Evolutionary conservation across 495 filamentous ascomycete genomes (phyloP), one percentile per base, ranked within the genome.

Genomic region (Pyronema omphalodes): DNA sequence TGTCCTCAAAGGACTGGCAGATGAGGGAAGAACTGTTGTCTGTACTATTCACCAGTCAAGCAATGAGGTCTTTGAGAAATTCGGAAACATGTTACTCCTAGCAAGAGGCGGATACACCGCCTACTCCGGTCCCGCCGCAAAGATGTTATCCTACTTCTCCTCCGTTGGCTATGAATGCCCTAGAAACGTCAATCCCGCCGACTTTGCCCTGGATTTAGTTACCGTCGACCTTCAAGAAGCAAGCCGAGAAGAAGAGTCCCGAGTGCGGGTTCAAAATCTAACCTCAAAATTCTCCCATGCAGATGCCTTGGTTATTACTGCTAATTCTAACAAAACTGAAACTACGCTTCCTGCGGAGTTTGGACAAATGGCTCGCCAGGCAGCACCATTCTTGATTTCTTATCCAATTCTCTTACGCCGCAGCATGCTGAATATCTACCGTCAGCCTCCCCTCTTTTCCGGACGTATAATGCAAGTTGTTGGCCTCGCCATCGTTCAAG

Each of bases 1-100:
- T 56, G 80, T 86, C 7, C 69, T 87, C 6, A 71, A 75, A 36
- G 76, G 73, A 3, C 66, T 87, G 8, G 81, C 82, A 7, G 73
- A 74, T n/a, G 82, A 86, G 67, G 83, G 83, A 11, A 73, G 83
- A 12, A 86, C 81, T 0, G 53, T 87, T 3, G 75, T 87, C 37
- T 72, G 83, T 15, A 85, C 82, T 0, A 82, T 87, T 19, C 83
- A 87, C 56, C 83, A 87, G 66, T 76, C 82, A 6, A 76, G 83
- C 39, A 81, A 79, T 0, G 81, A 86, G 58, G 69, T 86, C 3
- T 86, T 86, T 61, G 65, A 72, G 11, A 72, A 79, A 46, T 86
- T 87, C 62, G 78, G 79, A 3, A 81, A 79, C 54, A 67, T 86
- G 0, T 70, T 87, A 3, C 73, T 87, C 3, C 73, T 87, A 4